Base-by-base conservation (phyloP, 2,329 filamentous ascomycete species). In the Trichoderma guizhouense region DNA sequence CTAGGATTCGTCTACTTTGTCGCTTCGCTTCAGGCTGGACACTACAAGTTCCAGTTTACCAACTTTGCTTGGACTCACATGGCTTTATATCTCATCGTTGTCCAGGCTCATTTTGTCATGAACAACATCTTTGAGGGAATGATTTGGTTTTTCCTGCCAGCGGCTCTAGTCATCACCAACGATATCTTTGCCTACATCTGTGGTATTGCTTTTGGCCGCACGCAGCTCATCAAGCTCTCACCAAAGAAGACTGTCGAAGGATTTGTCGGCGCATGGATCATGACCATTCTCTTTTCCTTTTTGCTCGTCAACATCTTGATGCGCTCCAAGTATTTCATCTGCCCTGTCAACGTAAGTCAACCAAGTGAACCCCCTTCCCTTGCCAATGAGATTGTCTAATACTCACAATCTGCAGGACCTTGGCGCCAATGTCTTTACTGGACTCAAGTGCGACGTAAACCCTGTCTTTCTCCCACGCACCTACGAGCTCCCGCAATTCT, bases 61-160 rank as follows among this genome's bases (percentile, higher is more conserved):
- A 96, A 99, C 83, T 99, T 98, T 79, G 96, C 95, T 69, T 99
- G 96, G 96, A 98, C 96, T 15, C 96, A 99, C 82, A 98, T 99
- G 95, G 96, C 97, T 6, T 89, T 99, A 24, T 98, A 97, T 85
- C 87, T 99, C 78, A 98, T 99, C 78, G 95, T 98, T 51, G 95
- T 97, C 7, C 95, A 99, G 83, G 95, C 96, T 15, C 96, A 99
- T 82, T 99, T 99, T 82, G 94, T 98, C 84, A 98, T 99, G 93
- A 99, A 99, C 88, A 99, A 99, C 83, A 92, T 99, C 75, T 97
- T 99, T 77, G 96, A 99, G 84, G 96, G 96, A 84, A 94, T 99
- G 93, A 97, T 99, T 81, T 99, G 96, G 96, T 98, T 99, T 87
- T 98, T 98, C 88, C 84, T 99, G 58, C 96, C 96, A 8, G 95